Evolutionary conservation across 305 asterid species (phyloP).

Genomic region (Fraxinus albicans): DNA sequence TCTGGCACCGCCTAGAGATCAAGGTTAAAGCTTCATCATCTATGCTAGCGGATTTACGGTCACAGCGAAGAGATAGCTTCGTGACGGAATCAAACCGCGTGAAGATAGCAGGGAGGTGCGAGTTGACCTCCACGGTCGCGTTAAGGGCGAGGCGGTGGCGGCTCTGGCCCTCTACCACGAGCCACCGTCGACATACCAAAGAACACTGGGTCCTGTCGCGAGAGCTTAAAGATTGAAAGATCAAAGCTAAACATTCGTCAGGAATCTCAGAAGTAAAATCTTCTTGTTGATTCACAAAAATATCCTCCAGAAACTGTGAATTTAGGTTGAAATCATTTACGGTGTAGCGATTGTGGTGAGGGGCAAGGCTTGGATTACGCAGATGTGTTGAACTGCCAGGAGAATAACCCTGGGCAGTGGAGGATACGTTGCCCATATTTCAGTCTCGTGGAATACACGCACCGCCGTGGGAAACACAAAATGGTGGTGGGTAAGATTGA

Average conservation of each 20-base stretch:
- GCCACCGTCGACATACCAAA: conserved; percentile 61
- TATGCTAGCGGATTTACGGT: conserved; percentile 48
- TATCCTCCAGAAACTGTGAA: conserved; percentile 8
- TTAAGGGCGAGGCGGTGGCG: conserved; percentile 57
- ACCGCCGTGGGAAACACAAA: conserved; percentile 27
- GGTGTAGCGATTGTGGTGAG: conserved; percentile 14
- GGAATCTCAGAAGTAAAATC: conserved; percentile 49
- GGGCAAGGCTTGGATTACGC: conserved; percentile 15
- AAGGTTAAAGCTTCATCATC: conserved; percentile 46
- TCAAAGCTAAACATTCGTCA: conserved; percentile 53
- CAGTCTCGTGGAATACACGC: conserved; percentile 32
- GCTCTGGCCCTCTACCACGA: conserved; percentile 59
- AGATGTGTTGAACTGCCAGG: conserved; percentile 23
- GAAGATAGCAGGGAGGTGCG: conserved; percentile 41
- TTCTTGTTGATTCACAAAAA: conserved; percentile 15
- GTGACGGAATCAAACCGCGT: conserved; percentile 51
- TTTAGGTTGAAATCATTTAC: background rate
- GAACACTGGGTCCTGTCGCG: conserved; percentile 56
- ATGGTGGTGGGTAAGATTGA: background rate
- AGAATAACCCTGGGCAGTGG: conserved; percentile 27
- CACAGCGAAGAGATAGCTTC: conserved; percentile 59
- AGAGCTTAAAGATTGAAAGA: conserved; percentile 55
- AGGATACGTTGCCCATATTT: conserved; percentile 37
- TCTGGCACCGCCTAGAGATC: conserved; percentile 42
- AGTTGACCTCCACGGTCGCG: conserved; percentile 36